Evolutionary conservation across 164 flowering plant genomes (phyloP).

Genomic region (Hamamelis virginiana): DNA sequence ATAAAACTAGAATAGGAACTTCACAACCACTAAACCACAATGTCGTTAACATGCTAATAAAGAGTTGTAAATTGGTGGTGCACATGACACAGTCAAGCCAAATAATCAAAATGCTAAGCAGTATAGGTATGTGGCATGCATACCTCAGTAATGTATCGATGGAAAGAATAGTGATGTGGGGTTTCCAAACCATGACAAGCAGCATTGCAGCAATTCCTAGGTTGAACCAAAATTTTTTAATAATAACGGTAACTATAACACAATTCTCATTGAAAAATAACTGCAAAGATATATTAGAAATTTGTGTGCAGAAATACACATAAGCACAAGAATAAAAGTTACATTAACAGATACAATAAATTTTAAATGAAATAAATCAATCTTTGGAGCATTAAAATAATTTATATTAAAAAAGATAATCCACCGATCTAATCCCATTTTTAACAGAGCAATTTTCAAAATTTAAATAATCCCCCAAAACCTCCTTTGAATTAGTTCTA

Average conservation of each 20-base stretch:
- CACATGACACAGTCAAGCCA: background rate
- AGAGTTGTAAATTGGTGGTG: background rate
- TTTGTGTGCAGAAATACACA: background rate
- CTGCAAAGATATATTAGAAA: background rate
- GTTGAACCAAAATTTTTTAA: background rate
- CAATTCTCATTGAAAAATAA: background rate
- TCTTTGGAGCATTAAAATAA: no score
- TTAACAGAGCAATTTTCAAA: background rate
- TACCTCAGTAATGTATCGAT: slow-evolving; percentile 59
- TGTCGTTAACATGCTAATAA: background rate
- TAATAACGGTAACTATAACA: background rate
- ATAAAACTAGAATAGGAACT: background rate
- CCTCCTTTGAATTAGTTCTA: no score
- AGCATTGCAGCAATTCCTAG: slow-evolving; percentile 89
- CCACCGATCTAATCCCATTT: background rate
- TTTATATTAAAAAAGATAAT: background rate
- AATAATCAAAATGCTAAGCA: background rate
- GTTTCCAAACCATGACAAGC: slow-evolving; percentile 83
- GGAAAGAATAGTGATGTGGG: slow-evolving; percentile 57
- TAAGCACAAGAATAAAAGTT: background rate
- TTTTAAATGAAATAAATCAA: no score
- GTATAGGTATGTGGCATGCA: background rate
- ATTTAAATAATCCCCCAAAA: no score
- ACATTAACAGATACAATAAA: background rate
- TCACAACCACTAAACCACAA: background rate